A percentile compares a stretch with the other conserved stretches of the same genome.
These are phyloP conservation scores for Eucalyptus rudis DNA, from an alignment of 345 rosid genomes.

Conservation along the genomic window DNA sequence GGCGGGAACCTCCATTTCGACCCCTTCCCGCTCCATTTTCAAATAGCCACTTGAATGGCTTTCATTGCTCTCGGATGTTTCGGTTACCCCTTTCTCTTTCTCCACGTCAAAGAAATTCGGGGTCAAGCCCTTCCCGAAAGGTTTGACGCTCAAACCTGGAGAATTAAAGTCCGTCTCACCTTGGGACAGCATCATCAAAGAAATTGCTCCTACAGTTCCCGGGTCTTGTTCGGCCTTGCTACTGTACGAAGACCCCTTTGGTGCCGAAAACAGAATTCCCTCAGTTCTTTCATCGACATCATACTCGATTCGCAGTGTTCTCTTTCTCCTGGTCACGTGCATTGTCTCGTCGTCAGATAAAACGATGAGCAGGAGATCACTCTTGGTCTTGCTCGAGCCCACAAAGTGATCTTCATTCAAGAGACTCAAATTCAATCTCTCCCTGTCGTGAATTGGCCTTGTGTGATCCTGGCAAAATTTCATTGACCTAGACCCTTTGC, in stretches of 20 bases:
- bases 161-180: not conserved
- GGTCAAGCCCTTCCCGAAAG: not conserved
- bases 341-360: not conserved
- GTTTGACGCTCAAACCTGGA: not conserved
- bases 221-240: not conserved
- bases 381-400: not conserved
- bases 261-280: not conserved
- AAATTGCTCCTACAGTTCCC: not conserved
- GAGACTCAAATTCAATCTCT: not conserved
- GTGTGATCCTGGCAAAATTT: not conserved
- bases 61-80: too few relatives aligned
- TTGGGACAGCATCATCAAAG: not conserved
- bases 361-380: not conserved
- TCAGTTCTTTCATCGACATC: not conserved
- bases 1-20: too few relatives aligned
- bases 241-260: not conserved
- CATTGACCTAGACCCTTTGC: slow-evolving; percentile 21
- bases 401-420: not conserved
- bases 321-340: not conserved
- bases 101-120: not conserved
- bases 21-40: too few relatives aligned
- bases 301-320: not conserved
- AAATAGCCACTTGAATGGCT: too few relatives aligned
- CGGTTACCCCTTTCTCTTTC: too few relatives aligned
- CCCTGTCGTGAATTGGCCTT: not conserved